Evolutionary conservation across 108 stramenopile genomes (phyloP).

Genomic region (Aurantiochytrium sp.): DNA sequence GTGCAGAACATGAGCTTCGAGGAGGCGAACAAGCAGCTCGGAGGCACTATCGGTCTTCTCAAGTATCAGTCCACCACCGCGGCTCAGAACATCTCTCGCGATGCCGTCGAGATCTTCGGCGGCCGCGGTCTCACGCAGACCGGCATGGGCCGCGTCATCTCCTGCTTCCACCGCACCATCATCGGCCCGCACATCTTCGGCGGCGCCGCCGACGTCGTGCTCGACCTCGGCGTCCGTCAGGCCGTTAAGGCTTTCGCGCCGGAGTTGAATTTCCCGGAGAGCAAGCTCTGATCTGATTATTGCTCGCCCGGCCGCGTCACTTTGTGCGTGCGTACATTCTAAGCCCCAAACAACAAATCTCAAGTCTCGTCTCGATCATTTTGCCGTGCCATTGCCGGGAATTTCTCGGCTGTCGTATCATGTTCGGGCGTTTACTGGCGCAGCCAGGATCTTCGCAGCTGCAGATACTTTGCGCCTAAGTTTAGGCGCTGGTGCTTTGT

Average conservation of each 20-base stretch:
- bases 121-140: neutral
- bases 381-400: too few species aligned
- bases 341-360: too few species aligned
- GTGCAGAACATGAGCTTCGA: neutral
- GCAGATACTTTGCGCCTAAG: too few species aligned
- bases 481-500: too few species aligned
- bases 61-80: neutral
- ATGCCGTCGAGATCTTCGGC: constrained; percentile 27
- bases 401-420: too few species aligned
- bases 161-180: neutral
- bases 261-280: neutral
- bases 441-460: too few species aligned
- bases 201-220: neutral
- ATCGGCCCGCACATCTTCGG: neutral
- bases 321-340: too few species aligned
- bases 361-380: too few species aligned
- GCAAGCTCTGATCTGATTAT: neutral
- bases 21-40: neutral
- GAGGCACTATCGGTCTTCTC: neutral
- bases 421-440: too few species aligned
- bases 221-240: constrained; percentile 20
- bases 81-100: neutral
- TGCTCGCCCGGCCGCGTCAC: too few species aligned
- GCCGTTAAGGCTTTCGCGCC: neutral
- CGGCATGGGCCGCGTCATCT: constrained; percentile 1